phyloP scores from a whole-genome alignment of 176 grass and related monocot species.

The Phoenix roebelenii region DNA sequence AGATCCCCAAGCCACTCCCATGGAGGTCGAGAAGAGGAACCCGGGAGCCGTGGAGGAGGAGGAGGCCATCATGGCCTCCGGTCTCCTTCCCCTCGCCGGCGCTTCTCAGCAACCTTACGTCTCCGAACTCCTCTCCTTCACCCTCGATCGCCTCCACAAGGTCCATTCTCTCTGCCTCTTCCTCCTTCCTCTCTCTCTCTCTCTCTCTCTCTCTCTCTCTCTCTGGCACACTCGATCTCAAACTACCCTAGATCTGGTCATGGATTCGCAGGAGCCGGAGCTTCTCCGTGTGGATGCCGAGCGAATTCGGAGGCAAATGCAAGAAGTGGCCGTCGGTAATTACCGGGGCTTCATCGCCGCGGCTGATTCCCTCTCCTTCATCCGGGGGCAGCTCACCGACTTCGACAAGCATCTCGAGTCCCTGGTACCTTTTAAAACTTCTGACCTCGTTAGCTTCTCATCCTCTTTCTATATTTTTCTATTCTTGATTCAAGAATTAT shows the following conservation, averaged over 20 bases:
- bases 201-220: constrained; percentile 3
- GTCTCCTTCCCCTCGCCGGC: constrained; percentile 43
- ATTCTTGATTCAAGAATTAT: background rate
- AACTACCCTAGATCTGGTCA: background rate
- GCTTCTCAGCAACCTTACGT: constrained; percentile 74
- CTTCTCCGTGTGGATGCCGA: constrained; percentile 93
- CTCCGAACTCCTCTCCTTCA: constrained; percentile 99
- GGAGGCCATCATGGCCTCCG: too few species aligned
- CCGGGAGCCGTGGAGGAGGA: too few species aligned
- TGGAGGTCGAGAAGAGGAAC: too few species aligned
- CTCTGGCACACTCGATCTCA: too few species aligned
- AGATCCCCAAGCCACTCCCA: too few species aligned
- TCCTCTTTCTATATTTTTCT: background rate
- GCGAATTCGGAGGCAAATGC: constrained; percentile 95
- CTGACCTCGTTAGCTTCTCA: too few species aligned
- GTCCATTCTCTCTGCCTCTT: constrained; percentile 13
- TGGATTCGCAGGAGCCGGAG: constrained; percentile 76
- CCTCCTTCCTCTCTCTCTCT: background rate
- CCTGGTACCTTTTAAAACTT: constrained; percentile 36
- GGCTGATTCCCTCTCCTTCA: constrained; percentile 85
- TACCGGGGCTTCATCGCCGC: constrained; percentile 91
- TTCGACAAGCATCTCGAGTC: constrained; percentile 85
- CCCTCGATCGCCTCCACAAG: constrained; percentile 97
- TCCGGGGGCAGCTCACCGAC: constrained; percentile 71
- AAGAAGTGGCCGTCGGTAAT: constrained; percentile 98